These are phyloP conservation scores for Trichoderma atrobrunneum DNA, from an alignment of 2,329 filamentous ascomycete species.

Conservation along the genomic window DNA sequence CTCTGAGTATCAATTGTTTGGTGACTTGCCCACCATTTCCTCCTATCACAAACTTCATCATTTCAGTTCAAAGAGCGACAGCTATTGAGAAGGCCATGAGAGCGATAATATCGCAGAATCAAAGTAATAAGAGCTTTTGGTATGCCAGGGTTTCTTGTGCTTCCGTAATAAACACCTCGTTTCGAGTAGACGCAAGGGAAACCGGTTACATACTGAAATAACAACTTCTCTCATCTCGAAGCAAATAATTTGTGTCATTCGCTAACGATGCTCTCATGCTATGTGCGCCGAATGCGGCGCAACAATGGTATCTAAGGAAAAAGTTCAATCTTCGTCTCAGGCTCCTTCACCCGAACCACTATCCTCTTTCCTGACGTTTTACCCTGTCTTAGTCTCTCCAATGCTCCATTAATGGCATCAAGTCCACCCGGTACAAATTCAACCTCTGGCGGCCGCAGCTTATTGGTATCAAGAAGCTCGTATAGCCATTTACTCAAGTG, in stretches of 20 bases:
- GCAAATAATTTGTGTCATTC: neutral
- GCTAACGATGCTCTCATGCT: neutral
- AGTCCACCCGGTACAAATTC: constrained; percentile 5
- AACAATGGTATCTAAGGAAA: neutral
- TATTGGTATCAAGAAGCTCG: constrained; percentile 4
- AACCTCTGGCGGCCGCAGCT: neutral
- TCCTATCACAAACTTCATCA: too few species aligned
- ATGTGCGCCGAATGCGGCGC: neutral
- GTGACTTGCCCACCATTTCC: too few species aligned
- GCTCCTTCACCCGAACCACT: constrained; percentile 12
- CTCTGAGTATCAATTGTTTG: too few species aligned
- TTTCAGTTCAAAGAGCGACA: too few species aligned
- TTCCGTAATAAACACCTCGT: neutral
- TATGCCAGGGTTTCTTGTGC: neutral
- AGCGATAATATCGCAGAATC: neutral
- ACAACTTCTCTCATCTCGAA: neutral
- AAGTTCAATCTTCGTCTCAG: neutral
- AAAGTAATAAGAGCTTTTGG: neutral
- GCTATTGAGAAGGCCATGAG: neutral
- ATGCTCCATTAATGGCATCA: constrained; percentile 4
- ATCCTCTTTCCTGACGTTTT: constrained; percentile 9
- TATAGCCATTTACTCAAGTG: constrained; percentile 17
- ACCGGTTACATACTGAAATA: fast-evolving
- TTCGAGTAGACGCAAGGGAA: neutral
- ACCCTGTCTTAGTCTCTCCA: neutral